Percentiles rank a stretch among this genome's conserved stretches.
Evolutionary conservation across 345 rosid species (phyloP).

Genomic region (Pistacia atlantica): DNA sequence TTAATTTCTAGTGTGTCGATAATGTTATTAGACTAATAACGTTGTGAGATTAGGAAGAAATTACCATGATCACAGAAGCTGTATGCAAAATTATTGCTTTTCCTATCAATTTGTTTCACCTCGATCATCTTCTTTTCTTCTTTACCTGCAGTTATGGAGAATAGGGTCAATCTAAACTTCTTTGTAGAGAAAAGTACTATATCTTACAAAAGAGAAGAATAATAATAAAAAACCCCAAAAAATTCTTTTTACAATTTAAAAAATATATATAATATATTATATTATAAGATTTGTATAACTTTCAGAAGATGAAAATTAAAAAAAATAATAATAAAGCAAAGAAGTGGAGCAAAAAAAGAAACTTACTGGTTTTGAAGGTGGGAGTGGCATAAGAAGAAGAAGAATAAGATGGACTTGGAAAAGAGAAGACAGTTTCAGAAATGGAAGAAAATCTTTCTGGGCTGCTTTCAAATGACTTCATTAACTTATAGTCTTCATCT

Average conservation of each 20-base stretch:
- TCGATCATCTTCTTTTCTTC: slow-evolving; percentile 15
- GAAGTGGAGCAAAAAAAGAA: not conserved
- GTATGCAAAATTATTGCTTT: slow-evolving; percentile 25
- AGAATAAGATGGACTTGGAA: slow-evolving; percentile 25
- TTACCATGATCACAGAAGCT: slow-evolving; percentile 43
- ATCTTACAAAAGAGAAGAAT: not conserved
- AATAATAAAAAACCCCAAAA: too few relatives aligned
- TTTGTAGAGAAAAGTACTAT: too few relatives aligned
- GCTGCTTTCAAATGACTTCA: slow-evolving; percentile 23
- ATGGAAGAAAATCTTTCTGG: slow-evolving; percentile 30
- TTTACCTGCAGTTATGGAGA: slow-evolving; percentile 11
- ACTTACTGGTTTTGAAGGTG: slow-evolving; percentile 8
- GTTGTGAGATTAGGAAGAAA: not conserved
- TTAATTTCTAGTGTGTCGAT: too few relatives aligned
- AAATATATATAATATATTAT: too few relatives aligned
- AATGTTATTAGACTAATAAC: too few relatives aligned
- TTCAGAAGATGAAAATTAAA: not conserved
- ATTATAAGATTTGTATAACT: too few relatives aligned
- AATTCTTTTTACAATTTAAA: too few relatives aligned
- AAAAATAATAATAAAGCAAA: not conserved
- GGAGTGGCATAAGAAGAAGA: slow-evolving; percentile 3
- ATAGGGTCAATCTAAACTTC: not conserved
- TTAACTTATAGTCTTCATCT: slow-evolving; percentile 6
- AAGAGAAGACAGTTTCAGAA: slow-evolving; percentile 20
- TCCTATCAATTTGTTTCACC: slow-evolving; percentile 19